Evolutionary conservation across 768 basidiomycete species (phyloP).

Genomic region (Auricularia sp.): DNA sequence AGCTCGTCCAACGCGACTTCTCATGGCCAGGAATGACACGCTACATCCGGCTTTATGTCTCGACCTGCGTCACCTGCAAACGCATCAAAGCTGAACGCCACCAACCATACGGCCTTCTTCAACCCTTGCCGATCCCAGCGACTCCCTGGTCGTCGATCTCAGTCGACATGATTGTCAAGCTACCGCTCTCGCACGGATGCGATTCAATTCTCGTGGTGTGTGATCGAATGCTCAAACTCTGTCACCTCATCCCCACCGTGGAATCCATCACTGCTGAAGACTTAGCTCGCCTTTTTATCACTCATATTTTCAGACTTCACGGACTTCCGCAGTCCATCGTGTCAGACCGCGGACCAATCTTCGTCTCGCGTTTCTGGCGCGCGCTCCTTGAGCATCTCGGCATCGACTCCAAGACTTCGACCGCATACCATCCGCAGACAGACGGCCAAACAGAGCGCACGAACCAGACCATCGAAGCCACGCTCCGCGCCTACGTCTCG

Average conservation of each 20-base stretch:
- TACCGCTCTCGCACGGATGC: conserved; percentile 29
- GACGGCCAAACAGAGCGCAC: conserved; percentile 30
- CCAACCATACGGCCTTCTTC: conserved; percentile 27
- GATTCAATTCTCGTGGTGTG: conserved; percentile 31
- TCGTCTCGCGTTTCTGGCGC: conserved; percentile 27
- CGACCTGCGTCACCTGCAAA: conserved; percentile 28
- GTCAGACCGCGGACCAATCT: conserved; percentile 21
- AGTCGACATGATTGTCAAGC: conserved; percentile 28
- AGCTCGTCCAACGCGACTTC: conserved; percentile 26
- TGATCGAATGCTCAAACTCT: conserved; percentile 31
- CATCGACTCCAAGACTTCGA: conserved; percentile 23
- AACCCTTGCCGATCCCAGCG: conserved; percentile 17
- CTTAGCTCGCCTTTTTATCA: conserved; percentile 31
- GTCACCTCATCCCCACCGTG: conserved; percentile 32
- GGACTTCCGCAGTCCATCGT: conserved; percentile 22
- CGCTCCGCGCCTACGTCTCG: conserved; percentile 26
- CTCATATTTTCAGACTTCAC: conserved; percentile 26
- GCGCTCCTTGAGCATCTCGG: conserved; percentile 18
- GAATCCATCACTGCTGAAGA: conserved; percentile 21
- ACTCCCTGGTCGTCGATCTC: conserved; percentile 28
- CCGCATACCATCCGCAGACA: conserved; percentile 37
- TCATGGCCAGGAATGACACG: conserved; percentile 28
- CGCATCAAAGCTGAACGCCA: conserved; percentile 26
- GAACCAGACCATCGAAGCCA: conserved; percentile 30
- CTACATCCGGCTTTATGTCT: conserved; percentile 24